Evolutionary conservation across 768 basidiomycete genomes (phyloP), one percentile per base, ranked within the genome.

Genomic region (Tricholoma bakamatsutake): DNA sequence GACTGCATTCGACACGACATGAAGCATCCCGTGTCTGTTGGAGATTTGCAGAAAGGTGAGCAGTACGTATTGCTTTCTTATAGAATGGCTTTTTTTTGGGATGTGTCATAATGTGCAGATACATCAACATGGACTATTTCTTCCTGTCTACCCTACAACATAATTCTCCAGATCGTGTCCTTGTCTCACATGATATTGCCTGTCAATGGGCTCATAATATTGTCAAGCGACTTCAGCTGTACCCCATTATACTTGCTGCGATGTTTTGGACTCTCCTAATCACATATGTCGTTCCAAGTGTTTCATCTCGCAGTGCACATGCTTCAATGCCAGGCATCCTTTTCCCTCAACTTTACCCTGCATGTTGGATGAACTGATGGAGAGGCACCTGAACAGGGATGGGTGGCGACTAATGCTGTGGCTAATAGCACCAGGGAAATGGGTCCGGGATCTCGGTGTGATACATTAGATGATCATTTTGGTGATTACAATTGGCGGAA

Each of bases 231-330:
- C 50, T 54, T 6, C 15, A n/a, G 2, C 50, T 34, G 4, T 62
- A 64, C 49, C 54, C 45, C 1, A 24, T 45, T 35, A 43, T 21
- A 51, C 46, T 18, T 15, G 10, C 1, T 47, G 33, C 24, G 2
- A 28, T 24, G 5, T 39, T 34, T 49, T 9, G 7, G 1, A 28
- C 46, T 47, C 46, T 47, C 46, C 46, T 57, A 0, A n/a, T 60
- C 31, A 30, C 35, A 0, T 64, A 56, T 31, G 39, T 64, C 2
- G 59, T 73, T 12, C 72, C 72, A 1, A 71, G 71, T n/a, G 52
- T 68, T 72, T 30, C 72, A 72, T 45, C 52, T 70, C 1, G 52
- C 62, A 0, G 63, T 65, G 10, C 71, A 73, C 42, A 40, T 31
- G 3, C 37, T 46, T 11, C n/a, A 18, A 12, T 69, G 70, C 50